Percentiles rank a stretch among this genome's conserved stretches.
Evolutionary conservation across 768 basidiomycete species (phyloP).

Genomic region (Xerocomus spinulosus): DNA sequence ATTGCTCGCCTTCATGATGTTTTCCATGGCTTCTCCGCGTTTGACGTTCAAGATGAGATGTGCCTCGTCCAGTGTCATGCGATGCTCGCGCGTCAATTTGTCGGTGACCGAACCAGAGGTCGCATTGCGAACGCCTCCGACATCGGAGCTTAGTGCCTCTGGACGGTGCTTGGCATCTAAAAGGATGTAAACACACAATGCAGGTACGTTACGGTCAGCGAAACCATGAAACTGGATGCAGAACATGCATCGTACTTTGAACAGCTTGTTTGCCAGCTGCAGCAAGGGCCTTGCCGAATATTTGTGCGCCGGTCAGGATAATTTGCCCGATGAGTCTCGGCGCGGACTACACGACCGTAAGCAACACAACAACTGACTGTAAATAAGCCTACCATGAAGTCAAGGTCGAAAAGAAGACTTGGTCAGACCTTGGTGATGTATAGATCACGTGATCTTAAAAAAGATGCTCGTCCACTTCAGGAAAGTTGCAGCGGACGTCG

Average conservation of each 20-base stretch:
- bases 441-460: constrained; percentile 21
- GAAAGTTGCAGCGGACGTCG: too few relatives aligned
- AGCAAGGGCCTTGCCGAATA: constrained; percentile 85
- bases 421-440: neutral
- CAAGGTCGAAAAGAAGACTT: neutral
- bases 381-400: constrained; percentile 19
- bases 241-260: constrained; percentile 61
- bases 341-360: constrained; percentile 53
- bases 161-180: constrained; percentile 83
- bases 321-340: constrained; percentile 79
- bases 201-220: neutral
- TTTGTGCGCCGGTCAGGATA: constrained; percentile 67
- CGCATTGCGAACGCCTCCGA: constrained; percentile 69
- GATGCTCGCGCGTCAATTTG: constrained; percentile 76
- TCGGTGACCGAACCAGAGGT: constrained; percentile 74
- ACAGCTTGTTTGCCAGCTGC: constrained; percentile 91
- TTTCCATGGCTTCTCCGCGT: constrained; percentile 63
- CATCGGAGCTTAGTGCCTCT: constrained; percentile 63
- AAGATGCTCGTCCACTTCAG: constrained; percentile 5
- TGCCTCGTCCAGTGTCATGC: constrained; percentile 95
- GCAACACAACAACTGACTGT: neutral
- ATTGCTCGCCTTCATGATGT: constrained; percentile 61
- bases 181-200: neutral
- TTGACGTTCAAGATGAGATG: constrained; percentile 88
- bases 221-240: neutral